Conservation (phyloP, 2,329 filamentous ascomycete species). For the Sphaerulina musiva region DNA sequence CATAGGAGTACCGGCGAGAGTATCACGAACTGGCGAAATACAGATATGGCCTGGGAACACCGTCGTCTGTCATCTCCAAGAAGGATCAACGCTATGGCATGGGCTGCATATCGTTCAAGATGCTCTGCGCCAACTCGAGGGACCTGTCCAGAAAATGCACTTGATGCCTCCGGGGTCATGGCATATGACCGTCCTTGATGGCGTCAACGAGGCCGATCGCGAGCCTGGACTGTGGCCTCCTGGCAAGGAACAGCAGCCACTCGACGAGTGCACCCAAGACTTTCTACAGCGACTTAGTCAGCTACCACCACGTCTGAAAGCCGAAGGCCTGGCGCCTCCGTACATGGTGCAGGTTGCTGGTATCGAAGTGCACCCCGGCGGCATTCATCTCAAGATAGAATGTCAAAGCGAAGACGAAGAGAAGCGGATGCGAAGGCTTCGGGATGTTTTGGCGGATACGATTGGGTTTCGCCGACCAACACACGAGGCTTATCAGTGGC, state of each 20-base stretch:
- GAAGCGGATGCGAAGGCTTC: neutral
- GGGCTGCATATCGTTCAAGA: neutral
- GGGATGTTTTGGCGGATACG: neutral
- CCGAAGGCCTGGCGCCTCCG: neutral
- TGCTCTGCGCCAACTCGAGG: neutral
- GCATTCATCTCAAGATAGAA: neutral
- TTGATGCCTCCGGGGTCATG: constrained; percentile 4
- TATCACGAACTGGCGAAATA: neutral
- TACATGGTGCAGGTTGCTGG: neutral
- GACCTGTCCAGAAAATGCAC: neutral
- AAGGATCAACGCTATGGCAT: neutral
- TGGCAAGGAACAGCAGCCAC: constrained; percentile 3
- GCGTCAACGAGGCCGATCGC: neutral
- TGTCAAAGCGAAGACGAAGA: neutral
- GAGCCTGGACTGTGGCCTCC: constrained; percentile 2
- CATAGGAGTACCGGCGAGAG: neutral
- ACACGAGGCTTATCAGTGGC: neutral
- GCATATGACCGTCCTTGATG: constrained; percentile 10
- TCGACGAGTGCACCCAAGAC: neutral
- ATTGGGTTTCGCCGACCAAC: neutral
- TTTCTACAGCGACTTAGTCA: neutral
- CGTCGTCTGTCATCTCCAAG: neutral
- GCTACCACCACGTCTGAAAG: neutral
- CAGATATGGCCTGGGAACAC: constrained; percentile 3
- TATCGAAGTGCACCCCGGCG: neutral